These are phyloP conservation scores for Candida ipomoeae DNA, from an alignment of 805 yeast genomes.

Conservation along the genomic window DNA sequence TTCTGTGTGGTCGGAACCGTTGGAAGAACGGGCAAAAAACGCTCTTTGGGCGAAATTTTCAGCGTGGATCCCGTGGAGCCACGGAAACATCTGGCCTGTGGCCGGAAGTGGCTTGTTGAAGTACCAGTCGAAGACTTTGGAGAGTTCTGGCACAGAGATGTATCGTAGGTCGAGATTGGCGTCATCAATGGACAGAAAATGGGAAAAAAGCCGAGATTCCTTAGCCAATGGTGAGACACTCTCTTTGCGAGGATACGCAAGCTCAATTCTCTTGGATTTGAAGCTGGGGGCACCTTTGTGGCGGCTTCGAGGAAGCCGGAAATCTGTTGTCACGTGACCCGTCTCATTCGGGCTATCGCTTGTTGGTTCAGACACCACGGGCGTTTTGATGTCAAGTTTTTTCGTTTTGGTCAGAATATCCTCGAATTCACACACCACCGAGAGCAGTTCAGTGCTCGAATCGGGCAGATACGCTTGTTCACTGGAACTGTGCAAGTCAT, in stretches of 20 bases:
- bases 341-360: neutral
- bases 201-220: conserved; percentile 12
- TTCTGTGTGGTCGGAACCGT: neutral
- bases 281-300: neutral
- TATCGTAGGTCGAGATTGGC: conserved; percentile 4
- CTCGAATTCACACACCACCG: conserved; percentile 30
- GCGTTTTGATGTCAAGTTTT: conserved; percentile 22
- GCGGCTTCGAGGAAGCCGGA: neutral
- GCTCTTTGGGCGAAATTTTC: conserved; percentile 52
- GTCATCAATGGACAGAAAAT: neutral
- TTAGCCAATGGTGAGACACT: conserved; percentile 20
- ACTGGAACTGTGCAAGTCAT: neutral
- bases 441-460: conserved; percentile 1
- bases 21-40: conserved; percentile 29
- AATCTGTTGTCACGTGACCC: neutral
- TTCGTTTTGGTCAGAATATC: conserved; percentile 36
- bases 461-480: neutral
- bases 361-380: neutral
- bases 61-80: conserved; percentile 78
- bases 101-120: conserved; percentile 49
- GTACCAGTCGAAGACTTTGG: conserved; percentile 32
- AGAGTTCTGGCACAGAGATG: conserved; percentile 7
- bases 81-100: conserved; percentile 73
- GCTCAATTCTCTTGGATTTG: neutral
- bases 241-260: conserved; percentile 7